Base-by-base conservation (phyloP, 495 filamentous ascomycete species). In the Penicillium flavigenum region DNA sequence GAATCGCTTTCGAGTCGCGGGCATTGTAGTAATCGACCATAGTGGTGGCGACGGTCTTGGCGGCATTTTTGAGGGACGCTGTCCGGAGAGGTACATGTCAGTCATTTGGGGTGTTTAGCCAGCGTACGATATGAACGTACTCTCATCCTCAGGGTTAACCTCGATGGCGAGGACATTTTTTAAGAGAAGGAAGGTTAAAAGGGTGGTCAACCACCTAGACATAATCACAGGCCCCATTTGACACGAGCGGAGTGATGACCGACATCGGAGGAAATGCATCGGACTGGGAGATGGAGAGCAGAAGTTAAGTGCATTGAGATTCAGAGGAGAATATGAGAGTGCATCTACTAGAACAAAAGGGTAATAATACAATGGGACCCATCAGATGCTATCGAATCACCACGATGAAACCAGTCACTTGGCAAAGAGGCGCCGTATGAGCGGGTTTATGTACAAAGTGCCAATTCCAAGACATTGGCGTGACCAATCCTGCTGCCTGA, bases 11-110 rank as follows among this genome's bases (percentile, higher is more conserved):
- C 0, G 80, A 68, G 54, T 79, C 62, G 63, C 85, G 81, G 49
- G 81, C 85, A 32, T 83, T 70, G 66, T 90, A 89, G 64, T 83
- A 83, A 36, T 71, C 71, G 70, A 89, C 73, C 64, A 89, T 72
- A 59, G 84, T 81, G 66, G 76, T 79, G 10, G 87, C 85, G 29
- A 86, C 76, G 6, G 72, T 79, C 27, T 75, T 72, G 20, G 86
- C 84, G 7, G 82, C 82, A 56, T 72, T 59, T 63, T 81, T 83
- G 66, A 88, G 81, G 3, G 83, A 83, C 24, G 63, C 83, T 85
- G 9, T 12, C 49, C 4, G 38, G 7, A 12, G 16, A 51, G 49
- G 49, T 41, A 51, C 9, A 42, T 51, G 49, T 51, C 26, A 51
- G 49, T 42, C 49, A 42, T 42, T 51, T 51, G 36, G 14, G 14